These are phyloP conservation scores for Tolypocladium paradoxum DNA, from an alignment of 2,329 filamentous ascomycete genomes.

Conservation along the genomic window DNA sequence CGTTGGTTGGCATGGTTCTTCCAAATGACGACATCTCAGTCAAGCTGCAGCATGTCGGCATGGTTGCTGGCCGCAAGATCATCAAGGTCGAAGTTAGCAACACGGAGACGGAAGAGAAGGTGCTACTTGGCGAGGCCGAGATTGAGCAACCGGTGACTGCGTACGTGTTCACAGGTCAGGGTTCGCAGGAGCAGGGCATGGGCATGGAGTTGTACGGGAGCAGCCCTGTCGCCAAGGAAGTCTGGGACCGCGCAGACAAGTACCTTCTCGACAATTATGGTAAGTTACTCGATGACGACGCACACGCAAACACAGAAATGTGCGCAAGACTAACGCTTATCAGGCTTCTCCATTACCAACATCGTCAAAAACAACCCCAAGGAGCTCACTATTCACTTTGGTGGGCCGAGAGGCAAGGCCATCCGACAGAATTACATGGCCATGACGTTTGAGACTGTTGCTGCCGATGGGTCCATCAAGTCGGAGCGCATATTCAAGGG, in stretches of 20 bases:
- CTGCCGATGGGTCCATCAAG: slow-evolving; percentile 82
- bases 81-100: slow-evolving; percentile 97
- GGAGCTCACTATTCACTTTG: slow-evolving; percentile 96
- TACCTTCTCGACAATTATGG: slow-evolving; percentile 99
- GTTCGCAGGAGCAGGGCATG: slow-evolving; percentile 98
- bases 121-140: slow-evolving; percentile 88
- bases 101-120: slow-evolving; percentile 92
- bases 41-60: slow-evolving; percentile 90
- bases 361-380: slow-evolving; percentile 99
- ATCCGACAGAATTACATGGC: slow-evolving; percentile 99
- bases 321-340: background rate
- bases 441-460: slow-evolving; percentile 99
- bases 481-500: slow-evolving; percentile 99
- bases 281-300: slow-evolving; percentile 30
- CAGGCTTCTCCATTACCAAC: slow-evolving; percentile 91
- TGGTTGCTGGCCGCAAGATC: slow-evolving; percentile 97
- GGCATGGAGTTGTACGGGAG: slow-evolving; percentile 97
- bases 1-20: slow-evolving; percentile 95
- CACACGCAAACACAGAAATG: background rate
- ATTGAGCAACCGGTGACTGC: slow-evolving; percentile 94
- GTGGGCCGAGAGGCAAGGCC: slow-evolving; percentile 89
- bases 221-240: slow-evolving; percentile 88
- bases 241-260: slow-evolving; percentile 95
- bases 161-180: slow-evolving; percentile 97
- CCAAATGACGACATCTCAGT: slow-evolving; percentile 93